Evolutionary conservation across 768 basidiomycete species (phyloP).

Genomic region (Suillus subaureus): DNA sequence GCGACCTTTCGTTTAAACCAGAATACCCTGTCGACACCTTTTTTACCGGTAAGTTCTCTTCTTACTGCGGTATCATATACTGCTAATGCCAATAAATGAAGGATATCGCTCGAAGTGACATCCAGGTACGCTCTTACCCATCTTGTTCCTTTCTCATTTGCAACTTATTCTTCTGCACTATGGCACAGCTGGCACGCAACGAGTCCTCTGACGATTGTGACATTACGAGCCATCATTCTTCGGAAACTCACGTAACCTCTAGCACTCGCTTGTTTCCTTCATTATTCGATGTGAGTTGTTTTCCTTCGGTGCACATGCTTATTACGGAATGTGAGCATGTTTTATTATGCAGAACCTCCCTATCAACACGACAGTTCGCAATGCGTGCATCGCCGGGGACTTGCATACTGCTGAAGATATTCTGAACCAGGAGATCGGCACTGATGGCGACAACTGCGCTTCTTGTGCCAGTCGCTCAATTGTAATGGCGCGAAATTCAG

Average conservation of each 20-base stretch:
- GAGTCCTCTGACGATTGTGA: not conserved
- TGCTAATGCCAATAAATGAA: not conserved
- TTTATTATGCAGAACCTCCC: not conserved
- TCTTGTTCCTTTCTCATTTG: not conserved
- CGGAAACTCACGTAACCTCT: not conserved
- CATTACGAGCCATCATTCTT: not conserved
- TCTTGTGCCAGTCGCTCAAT: not conserved
- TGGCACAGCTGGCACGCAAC: not conserved
- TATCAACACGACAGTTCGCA: not conserved
- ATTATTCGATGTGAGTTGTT: not conserved
- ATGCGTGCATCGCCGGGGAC: not conserved
- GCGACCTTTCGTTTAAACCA: not conserved
- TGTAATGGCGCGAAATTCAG: not conserved
- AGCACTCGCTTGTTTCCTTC: not conserved
- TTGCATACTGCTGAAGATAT: slow-evolving; percentile 3
- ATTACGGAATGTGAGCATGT: not conserved
- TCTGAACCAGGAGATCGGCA: not conserved
- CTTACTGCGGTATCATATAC: not conserved
- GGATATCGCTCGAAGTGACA: not conserved
- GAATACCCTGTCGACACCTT: not conserved
- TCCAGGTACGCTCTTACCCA: not conserved
- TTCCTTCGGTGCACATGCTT: not conserved
- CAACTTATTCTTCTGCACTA: not conserved
- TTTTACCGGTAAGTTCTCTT: not conserved
- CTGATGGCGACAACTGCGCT: not conserved